Percentiles rank a stretch among this genome's conserved stretches.
Conservation (phyloP, 306 rosid species). For the apple (Malus domestica) region DNA sequence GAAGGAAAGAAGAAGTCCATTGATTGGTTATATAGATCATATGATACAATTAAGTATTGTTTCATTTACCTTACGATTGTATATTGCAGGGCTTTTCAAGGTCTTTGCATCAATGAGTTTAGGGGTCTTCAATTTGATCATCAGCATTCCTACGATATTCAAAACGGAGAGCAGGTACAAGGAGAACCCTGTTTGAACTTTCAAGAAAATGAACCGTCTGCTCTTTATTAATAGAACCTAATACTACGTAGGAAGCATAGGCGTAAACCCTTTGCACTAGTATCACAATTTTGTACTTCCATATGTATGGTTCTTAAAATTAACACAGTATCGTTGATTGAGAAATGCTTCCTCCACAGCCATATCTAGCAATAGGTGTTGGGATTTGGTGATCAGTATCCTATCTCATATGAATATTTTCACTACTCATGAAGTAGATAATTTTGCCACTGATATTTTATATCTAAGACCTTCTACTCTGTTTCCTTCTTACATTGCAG, state of each 20-base stretch:
- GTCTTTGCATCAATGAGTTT: slow-evolving; percentile 87
- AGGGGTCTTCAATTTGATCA: slow-evolving; percentile 83
- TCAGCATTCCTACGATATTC: slow-evolving; percentile 68
- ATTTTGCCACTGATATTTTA: background rate
- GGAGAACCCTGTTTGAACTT: background rate
- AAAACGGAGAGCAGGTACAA: slow-evolving; percentile 86
- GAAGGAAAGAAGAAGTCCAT: background rate
- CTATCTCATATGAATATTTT: background rate
- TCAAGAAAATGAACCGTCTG: background rate
- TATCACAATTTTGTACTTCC: background rate
- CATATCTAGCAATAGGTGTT: background rate
- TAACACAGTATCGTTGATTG: background rate
- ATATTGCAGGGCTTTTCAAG: slow-evolving; percentile 88
- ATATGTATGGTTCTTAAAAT: background rate
- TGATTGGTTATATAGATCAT: background rate
- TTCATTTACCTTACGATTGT: background rate
- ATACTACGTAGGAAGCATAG: background rate
- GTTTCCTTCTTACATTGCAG: slow-evolving; percentile 30
- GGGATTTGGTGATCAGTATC: background rate
- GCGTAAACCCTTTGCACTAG: background rate
- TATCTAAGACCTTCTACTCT: background rate
- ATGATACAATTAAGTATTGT: background rate
- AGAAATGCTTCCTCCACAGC: background rate
- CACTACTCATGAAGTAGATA: background rate
- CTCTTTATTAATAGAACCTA: background rate